Base-by-base conservation (phyloP, 768 basidiomycete genomes). In the Auriscalpium microsporum region DNA sequence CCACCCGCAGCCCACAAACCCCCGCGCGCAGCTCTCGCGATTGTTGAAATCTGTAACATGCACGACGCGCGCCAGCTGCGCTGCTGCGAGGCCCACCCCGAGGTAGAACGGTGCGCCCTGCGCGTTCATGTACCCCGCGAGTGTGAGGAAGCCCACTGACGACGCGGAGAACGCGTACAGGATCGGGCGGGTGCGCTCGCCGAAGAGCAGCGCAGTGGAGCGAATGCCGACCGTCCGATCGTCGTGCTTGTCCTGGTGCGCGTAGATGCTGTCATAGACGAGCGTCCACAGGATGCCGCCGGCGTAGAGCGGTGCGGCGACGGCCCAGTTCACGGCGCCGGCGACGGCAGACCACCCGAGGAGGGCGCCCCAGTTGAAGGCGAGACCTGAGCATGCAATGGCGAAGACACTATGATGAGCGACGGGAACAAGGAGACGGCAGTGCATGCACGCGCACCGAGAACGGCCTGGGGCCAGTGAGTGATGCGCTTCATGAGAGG, bases 401-500 rank as follows among this genome's bases (percentile, higher is more conserved):
- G 21, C 21, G n/a, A n/a, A n/a, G n/a, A 37, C 45, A 13, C n/a
- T 10, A 9, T n/a, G 46, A 28, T 50, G 14, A 34, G 45, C 16
- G 17, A 4, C 8, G 37, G 8, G 21, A 6, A 9, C 10, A 21
- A 36, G 36, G 10, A 44, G 48, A n/a, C 16, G 11, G 17, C 28
- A 28, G 28, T 7, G 28, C 28, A 28, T 28, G 28, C 2, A 28
- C 45, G 63, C 82, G 56, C 56, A 91, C 94, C 95, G 19, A 99
- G 84, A 33, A 96, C 87, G 42, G 90, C 85, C 66, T 99, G 96
- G 2, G 96, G 96, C 90, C 95, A 99, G 67, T 97, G 76, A 0
- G 96, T 99, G 42, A 96, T 72, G 13, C 96, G 81, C 69, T 99
- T 99, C 96, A 99, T 98, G 60, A 95, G 75, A 0, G 96, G 96